Evolutionary conservation across 768 basidiomycete genomes (phyloP).

Genomic region (Tricholoma matsutake): DNA sequence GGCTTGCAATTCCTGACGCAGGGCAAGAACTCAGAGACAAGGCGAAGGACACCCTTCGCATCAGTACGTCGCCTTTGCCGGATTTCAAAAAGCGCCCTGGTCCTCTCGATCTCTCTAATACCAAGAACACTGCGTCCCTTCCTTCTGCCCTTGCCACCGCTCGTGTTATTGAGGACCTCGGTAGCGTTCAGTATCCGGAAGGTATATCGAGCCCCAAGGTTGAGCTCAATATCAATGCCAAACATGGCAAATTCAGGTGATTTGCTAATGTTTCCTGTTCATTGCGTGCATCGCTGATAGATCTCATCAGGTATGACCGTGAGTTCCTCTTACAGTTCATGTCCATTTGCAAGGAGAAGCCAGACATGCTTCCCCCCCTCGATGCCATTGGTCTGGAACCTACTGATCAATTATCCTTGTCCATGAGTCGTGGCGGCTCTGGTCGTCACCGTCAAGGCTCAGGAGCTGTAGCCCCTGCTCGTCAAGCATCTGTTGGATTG

Average conservation of each 20-base stretch:
- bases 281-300: background rate
- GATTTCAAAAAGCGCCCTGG: constrained; percentile 56
- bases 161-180: constrained; percentile 80
- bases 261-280: background rate
- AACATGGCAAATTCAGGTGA: constrained; percentile 88
- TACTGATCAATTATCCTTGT: constrained; percentile 49
- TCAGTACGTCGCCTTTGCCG: constrained; percentile 53
- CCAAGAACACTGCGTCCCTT: constrained; percentile 46
- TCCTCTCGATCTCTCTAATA: constrained; percentile 63
- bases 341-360: constrained; percentile 91
- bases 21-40: constrained; percentile 42
- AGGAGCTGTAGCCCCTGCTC: constrained; percentile 39
- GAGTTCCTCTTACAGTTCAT: constrained; percentile 98
- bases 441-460: constrained; percentile 54
- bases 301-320: constrained; percentile 78
- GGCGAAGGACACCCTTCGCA: constrained; percentile 56
- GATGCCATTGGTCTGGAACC: constrained; percentile 91
- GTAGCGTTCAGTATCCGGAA: constrained; percentile 75
- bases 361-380: constrained; percentile 83
- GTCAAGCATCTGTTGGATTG: constrained; percentile 46
- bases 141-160: constrained; percentile 78
- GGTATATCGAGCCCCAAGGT: constrained; percentile 77
- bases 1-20: constrained; percentile 46
- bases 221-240: constrained; percentile 80
- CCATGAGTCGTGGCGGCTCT: constrained; percentile 60